These are phyloP conservation scores for Prunus yedoensis DNA, from an alignment of 331 rosid genomes.

Conservation along the genomic window DNA sequence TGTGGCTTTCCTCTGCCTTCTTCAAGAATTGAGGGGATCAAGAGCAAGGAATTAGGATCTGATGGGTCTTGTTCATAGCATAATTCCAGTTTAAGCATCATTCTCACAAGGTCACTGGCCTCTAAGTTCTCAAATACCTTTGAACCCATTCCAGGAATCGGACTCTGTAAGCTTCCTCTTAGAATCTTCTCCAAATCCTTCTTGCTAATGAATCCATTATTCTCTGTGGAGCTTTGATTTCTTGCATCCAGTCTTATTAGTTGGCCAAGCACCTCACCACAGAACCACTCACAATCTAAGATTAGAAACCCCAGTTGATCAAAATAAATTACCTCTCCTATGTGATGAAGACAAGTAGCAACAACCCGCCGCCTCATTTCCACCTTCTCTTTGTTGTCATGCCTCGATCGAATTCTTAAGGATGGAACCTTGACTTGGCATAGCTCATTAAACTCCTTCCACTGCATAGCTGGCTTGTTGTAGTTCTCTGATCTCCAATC, in stretches of 20 bases:
- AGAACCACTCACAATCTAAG: conserved; percentile 91
- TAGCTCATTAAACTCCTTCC: conserved; percentile 83
- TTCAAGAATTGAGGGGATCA: conserved; percentile 85
- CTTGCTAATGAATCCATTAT: conserved; percentile 67
- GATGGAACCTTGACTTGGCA: conserved; percentile 76
- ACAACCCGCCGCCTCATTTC: conserved; percentile 63
- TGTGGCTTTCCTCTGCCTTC: conserved; percentile 91
- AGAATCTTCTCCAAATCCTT: conserved; percentile 78
- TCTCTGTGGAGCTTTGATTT: conserved; percentile 53
- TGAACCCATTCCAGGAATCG: conserved; percentile 79
- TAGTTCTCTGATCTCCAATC: conserved; percentile 90
- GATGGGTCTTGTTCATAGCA: conserved; percentile 52
- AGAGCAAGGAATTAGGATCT: conserved; percentile 51
- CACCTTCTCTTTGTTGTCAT: conserved; percentile 52
- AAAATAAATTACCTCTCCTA: conserved; percentile 85
- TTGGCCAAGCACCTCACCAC: conserved; percentile 82
- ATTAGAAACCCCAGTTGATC: conserved; percentile 77
- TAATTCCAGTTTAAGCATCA: conserved; percentile 59
- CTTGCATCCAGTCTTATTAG: conserved; percentile 64
- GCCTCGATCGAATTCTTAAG: conserved; percentile 77
- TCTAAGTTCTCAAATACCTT: conserved; percentile 85
- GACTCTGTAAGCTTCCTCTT: conserved; percentile 73
- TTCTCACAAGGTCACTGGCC: conserved; percentile 51
- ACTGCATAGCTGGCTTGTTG: conserved; percentile 91
- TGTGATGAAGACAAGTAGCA: conserved; percentile 79